Conservation (phyloP, 106 monocot species). For the Hemerocallis citrina region DNA sequence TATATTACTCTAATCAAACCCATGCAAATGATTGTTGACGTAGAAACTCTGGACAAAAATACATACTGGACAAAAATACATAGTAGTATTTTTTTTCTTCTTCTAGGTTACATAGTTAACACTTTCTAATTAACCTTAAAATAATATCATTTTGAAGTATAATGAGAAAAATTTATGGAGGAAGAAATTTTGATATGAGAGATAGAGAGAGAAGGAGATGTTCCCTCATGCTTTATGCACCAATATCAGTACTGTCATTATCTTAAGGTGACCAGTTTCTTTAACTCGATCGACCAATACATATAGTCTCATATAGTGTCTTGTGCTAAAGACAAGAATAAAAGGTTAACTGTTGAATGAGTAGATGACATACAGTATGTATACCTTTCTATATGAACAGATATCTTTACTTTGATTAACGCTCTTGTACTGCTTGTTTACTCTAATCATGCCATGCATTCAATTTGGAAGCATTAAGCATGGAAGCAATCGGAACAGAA, state of each 20-base stretch:
- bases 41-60: no score
- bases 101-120: no score
- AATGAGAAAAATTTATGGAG: no score
- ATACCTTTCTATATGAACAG: not conserved
- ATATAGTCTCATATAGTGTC: slow-evolving; percentile 16
- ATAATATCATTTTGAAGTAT: no score
- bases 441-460: not conserved
- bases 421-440: not conserved
- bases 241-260: slow-evolving; percentile 2
- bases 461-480: slow-evolving; percentile 7
- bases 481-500: not conserved
- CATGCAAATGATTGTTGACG: no score
- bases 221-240: not conserved
- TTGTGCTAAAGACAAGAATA: slow-evolving; percentile 13
- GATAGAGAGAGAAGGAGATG: no score
- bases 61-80: no score
- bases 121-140: no score
- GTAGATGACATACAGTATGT: not conserved
- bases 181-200: no score
- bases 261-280: not conserved
- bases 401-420: not conserved
- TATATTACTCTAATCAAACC: no score
- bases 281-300: no score
- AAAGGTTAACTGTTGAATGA: not conserved
- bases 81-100: no score